A percentile compares a stretch with the other conserved stretches of the same genome.
phyloP scores from a whole-genome alignment of 352 stramenopile genomes.

The Phytophthora sp. region DNA sequence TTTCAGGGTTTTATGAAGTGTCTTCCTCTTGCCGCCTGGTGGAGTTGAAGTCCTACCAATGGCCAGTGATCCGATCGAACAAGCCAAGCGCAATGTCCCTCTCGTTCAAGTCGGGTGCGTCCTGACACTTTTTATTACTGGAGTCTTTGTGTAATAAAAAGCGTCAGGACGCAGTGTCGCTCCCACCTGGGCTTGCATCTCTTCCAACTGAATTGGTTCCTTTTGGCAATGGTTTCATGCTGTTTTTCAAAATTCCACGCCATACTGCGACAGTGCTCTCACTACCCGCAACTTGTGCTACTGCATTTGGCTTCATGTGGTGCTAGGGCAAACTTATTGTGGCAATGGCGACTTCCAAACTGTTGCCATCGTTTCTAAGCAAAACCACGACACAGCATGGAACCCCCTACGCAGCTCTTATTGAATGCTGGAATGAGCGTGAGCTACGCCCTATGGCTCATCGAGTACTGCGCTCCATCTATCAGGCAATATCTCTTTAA shows the following conservation, averaged over 20 bases:
- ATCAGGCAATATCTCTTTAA: constrained; percentile 40
- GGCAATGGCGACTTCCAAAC: constrained; percentile 50
- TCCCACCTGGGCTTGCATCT: constrained; percentile 35
- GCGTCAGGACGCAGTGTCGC: constrained; percentile 36
- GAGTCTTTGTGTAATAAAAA: constrained; percentile 44
- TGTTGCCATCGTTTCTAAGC: constrained; percentile 42
- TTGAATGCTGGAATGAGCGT: constrained; percentile 29
- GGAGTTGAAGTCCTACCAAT: constrained; percentile 48
- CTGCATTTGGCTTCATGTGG: constrained; percentile 61
- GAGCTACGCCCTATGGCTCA: constrained; percentile 45
- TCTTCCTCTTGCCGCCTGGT: constrained; percentile 43
- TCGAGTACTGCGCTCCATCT: constrained; percentile 35
- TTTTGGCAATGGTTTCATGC: constrained; percentile 44
- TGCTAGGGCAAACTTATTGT: constrained; percentile 60
- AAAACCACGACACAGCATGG: constrained; percentile 22
- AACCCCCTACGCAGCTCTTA: constrained; percentile 33
- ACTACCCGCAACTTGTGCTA: constrained; percentile 57
- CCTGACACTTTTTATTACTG: constrained; percentile 46
- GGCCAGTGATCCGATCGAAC: constrained; percentile 40
- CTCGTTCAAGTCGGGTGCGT: constrained; percentile 52
- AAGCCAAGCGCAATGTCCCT: constrained; percentile 50
- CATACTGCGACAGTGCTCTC: constrained; percentile 43
- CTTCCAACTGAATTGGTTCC: constrained; percentile 36
- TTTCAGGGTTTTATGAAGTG: constrained; percentile 44
- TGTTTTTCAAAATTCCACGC: constrained; percentile 31